phyloP scores from a whole-genome alignment of 2,329 filamentous ascomycete genomes.

The Diplodia mutila region DNA sequence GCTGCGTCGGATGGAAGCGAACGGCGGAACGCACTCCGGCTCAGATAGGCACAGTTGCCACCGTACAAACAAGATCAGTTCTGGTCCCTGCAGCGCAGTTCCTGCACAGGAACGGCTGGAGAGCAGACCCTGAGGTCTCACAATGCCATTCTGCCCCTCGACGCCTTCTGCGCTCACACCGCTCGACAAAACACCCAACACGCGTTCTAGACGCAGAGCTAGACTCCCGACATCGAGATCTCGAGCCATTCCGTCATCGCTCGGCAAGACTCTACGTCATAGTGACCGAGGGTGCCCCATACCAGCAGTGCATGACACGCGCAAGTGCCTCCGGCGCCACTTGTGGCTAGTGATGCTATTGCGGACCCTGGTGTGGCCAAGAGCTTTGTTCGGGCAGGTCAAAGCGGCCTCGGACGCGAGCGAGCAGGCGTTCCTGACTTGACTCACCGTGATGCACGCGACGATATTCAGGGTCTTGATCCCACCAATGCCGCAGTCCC shows the following conservation, averaged over 20 bases:
- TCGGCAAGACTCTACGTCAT: slow-evolving; percentile 1
- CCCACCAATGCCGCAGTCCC: background rate
- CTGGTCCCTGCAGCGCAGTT: slow-evolving; percentile 4
- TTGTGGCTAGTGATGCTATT: slow-evolving; percentile 10
- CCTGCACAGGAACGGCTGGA: background rate
- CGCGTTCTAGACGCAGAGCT: background rate
- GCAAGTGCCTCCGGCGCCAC: background rate
- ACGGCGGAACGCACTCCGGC: background rate
- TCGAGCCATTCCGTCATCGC: background rate
- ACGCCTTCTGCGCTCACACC: background rate
- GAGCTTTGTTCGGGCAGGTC: background rate
- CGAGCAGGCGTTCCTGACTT: slow-evolving; percentile 16
- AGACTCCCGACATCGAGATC: background rate
- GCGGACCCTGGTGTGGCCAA: slow-evolving; percentile 5
- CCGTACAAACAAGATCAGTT: background rate
- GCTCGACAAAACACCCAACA: background rate
- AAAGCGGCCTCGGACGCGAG: slow-evolving; percentile 1
- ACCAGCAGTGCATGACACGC: slow-evolving; percentile 7
- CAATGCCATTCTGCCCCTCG: background rate
- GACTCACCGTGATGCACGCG: slow-evolving; percentile 5
- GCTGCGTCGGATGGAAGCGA: background rate
- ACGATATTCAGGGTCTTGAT: slow-evolving; percentile 18
- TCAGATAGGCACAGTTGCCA: background rate
- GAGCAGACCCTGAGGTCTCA: background rate
- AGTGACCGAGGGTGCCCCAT: background rate